Percentiles rank a stretch among this genome's conserved stretches.
phyloP scores from a whole-genome alignment of 176 grass and related monocot genomes.

The Secale cereale region DNA sequence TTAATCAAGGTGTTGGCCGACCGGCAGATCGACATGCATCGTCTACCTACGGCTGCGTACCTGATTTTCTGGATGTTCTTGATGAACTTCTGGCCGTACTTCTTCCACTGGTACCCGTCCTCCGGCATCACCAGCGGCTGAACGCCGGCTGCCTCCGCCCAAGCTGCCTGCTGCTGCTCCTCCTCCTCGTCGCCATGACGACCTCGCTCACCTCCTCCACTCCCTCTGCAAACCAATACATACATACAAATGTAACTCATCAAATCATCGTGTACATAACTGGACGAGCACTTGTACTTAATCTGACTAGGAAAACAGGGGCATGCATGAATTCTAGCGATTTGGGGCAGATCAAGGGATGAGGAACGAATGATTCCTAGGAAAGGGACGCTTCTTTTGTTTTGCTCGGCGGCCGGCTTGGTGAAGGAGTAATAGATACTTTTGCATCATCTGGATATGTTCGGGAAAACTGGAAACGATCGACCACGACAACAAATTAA shows the following conservation, averaged over 20 bases:
- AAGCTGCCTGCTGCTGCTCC: background rate
- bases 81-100: slow-evolving; percentile 92
- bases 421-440: background rate
- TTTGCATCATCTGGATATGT: background rate
- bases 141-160: background rate
- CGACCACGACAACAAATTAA: background rate
- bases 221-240: background rate
- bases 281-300: background rate
- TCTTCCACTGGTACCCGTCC: slow-evolving; percentile 84
- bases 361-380: background rate
- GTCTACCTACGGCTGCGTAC: background rate
- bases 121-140: slow-evolving; percentile 41
- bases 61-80: slow-evolving; percentile 66
- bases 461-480: background rate
- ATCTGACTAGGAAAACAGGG: too few species aligned
- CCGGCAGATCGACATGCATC: too few species aligned
- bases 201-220: background rate
- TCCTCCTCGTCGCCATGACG: slow-evolving; percentile 2
- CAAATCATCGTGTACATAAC: background rate
- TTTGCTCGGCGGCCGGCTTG: background rate
- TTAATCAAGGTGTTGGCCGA: background rate
- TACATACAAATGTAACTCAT: background rate
- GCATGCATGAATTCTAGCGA: background rate
- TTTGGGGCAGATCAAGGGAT: background rate
- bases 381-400: background rate